Evolutionary conservation across 306 rosid species (phyloP).

Genomic region (Vicia villosa): DNA sequence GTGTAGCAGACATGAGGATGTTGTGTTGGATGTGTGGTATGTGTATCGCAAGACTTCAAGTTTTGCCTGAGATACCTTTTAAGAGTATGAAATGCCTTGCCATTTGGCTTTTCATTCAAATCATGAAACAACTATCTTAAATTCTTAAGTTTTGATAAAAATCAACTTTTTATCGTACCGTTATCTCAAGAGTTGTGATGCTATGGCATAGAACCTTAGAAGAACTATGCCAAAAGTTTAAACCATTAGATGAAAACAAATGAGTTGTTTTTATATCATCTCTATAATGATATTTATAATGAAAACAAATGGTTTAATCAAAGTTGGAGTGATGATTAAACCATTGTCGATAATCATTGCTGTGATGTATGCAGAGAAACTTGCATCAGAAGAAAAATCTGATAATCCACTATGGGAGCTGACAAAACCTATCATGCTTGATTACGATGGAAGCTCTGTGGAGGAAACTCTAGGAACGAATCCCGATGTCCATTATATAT

Average conservation of each 20-base stretch:
- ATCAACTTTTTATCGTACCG: not conserved
- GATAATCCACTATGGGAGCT: slow-evolving; percentile 67
- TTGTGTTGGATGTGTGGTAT: too few species aligned
- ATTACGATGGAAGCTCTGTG: slow-evolving; percentile 62
- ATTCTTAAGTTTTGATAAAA: too few species aligned
- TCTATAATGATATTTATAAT: too few species aligned
- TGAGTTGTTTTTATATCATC: not conserved
- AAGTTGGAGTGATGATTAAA: not conserved
- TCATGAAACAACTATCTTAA: too few species aligned
- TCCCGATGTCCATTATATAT: slow-evolving; percentile 77
- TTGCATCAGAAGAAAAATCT: slow-evolving; percentile 51
- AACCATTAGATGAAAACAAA: not conserved
- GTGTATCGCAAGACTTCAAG: too few species aligned
- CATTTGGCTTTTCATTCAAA: too few species aligned
- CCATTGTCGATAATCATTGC: not conserved
- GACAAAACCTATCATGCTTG: slow-evolving; percentile 67
- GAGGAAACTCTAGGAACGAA: slow-evolving; percentile 66
- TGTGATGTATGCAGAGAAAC: slow-evolving; percentile 61
- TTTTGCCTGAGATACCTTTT: too few species aligned
- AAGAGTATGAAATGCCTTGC: too few species aligned
- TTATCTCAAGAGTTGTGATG: not conserved
- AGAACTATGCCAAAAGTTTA: not conserved
- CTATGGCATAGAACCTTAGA: not conserved
- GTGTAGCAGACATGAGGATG: not conserved
- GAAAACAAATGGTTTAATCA: too few species aligned